Evolutionary conservation across 2,329 filamentous ascomycete genomes (phyloP).

Genomic region (Cryphonectria naterciae): DNA sequence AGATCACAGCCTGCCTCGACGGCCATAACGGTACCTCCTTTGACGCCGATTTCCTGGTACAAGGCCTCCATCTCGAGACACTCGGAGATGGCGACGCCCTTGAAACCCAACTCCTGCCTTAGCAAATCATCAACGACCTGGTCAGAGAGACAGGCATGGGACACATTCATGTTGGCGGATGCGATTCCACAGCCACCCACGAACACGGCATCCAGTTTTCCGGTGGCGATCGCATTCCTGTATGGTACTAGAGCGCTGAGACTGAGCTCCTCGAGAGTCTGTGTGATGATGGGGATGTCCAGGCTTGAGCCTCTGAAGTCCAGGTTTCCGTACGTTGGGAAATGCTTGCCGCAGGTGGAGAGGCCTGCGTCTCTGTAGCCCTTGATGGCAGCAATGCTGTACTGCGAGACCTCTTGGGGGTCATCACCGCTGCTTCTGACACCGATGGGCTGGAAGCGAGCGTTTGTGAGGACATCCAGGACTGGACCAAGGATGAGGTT

Average conservation of each 20-base stretch:
- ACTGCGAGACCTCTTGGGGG: conserved; percentile 91
- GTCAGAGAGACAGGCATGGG: conserved; percentile 91
- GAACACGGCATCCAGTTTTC: conserved; percentile 88
- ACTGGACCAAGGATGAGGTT: conserved; percentile 96
- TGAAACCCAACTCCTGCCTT: conserved; percentile 85
- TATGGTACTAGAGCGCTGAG: conserved; percentile 92
- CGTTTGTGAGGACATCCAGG: conserved; percentile 91
- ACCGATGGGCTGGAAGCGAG: conserved; percentile 85
- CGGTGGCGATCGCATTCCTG: conserved; percentile 83
- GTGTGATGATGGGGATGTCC: conserved; percentile 93
- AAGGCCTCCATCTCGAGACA: conserved; percentile 97
- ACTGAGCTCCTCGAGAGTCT: conserved; percentile 89
- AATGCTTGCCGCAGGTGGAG: conserved; percentile 92
- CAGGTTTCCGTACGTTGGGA: conserved; percentile 92
- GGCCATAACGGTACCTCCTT: conserved; percentile 95
- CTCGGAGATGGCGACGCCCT: conserved; percentile 91
- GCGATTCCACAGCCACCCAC: conserved; percentile 93
- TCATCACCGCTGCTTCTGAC: conserved; percentile 91
- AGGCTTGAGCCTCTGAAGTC: conserved; percentile 90
- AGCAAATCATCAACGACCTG: conserved; percentile 91
- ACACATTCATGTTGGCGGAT: conserved; percentile 89
- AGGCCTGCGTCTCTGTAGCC: conserved; percentile 91
- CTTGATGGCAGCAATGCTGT: conserved; percentile 86
- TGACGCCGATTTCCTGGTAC: conserved; percentile 94
- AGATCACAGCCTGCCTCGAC: conserved; percentile 95